phyloP scores from a whole-genome alignment of 106 monocot genomes.

The Acanthochlamys bracteata region DNA sequence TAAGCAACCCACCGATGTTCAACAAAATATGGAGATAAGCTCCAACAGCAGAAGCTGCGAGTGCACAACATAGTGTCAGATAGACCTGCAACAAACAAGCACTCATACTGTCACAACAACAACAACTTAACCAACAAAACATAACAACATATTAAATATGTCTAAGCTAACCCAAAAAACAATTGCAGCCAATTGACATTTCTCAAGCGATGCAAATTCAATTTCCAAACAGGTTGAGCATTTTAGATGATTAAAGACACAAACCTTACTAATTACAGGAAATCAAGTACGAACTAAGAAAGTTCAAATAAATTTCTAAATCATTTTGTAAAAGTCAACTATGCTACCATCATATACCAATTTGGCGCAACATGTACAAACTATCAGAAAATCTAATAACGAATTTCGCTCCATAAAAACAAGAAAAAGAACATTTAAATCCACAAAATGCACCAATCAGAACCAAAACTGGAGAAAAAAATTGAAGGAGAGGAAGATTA shows the following conservation, averaged over 20 bases:
- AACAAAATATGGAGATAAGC: constrained; percentile 53
- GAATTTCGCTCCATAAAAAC: not conserved
- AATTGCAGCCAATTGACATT: too few species aligned
- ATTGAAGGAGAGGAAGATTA: constrained; percentile 6
- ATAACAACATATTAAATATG: not conserved
- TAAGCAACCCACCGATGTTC: constrained; percentile 58
- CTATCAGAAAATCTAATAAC: not conserved
- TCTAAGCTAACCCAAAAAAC: not conserved
- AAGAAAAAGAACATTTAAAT: not conserved
- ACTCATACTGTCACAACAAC: too few species aligned
- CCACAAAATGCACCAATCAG: not conserved
- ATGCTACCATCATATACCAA: too few species aligned
- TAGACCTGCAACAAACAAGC: constrained; percentile 37
- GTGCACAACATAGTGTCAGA: constrained; percentile 51
- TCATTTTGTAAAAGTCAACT: not conserved
- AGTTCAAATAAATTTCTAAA: not conserved
- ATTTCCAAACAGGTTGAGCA: too few species aligned
- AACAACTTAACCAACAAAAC: too few species aligned
- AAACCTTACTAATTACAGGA: too few species aligned
- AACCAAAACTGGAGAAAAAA: not conserved
- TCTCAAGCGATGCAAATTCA: too few species aligned
- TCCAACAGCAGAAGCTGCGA: constrained; percentile 50
- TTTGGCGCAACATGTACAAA: not conserved
- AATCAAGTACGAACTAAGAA: not conserved
- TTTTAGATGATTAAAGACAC: too few species aligned